These are phyloP conservation scores for Nakazawaea ishiwadae DNA, from an alignment of 805 yeast species.

Conservation along the genomic window DNA sequence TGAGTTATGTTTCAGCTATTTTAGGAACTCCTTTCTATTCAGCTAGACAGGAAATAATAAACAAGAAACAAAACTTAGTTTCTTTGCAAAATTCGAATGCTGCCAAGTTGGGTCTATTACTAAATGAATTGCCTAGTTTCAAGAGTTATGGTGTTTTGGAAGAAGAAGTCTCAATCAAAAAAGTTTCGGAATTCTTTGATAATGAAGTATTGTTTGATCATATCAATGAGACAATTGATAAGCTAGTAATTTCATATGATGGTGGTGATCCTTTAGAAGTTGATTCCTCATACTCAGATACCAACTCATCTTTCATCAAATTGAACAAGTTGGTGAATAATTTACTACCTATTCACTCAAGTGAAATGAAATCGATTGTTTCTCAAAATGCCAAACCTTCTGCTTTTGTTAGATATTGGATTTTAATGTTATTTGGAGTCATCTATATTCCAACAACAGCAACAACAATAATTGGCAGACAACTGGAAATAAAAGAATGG, in stretches of 20 bases:
- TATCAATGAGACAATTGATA: conserved; percentile 7
- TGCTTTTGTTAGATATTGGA: conserved; percentile 55
- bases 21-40: conserved; percentile 33
- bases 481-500: conserved; percentile 54
- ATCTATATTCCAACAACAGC: conserved; percentile 52
- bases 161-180: neutral
- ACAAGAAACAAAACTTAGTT: conserved; percentile 18
- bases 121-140: conserved; percentile 27
- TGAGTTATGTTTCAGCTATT: conserved; percentile 23
- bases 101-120: conserved; percentile 29
- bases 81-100: conserved; percentile 26
- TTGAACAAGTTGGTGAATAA: conserved; percentile 6
- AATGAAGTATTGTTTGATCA: neutral
- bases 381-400: conserved; percentile 32
- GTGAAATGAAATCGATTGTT: conserved; percentile 4
- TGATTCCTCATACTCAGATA: conserved; percentile 2
- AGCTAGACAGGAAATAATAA: conserved; percentile 23
- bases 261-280: conserved; percentile 3
- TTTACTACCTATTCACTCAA: conserved; percentile 3
- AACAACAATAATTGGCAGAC: conserved; percentile 39
- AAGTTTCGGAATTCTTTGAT: conserved; percentile 1
- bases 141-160: conserved; percentile 10
- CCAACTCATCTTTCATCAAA: conserved; percentile 4
- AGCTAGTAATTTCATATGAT: conserved; percentile 5
- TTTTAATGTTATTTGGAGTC: conserved; percentile 29